phyloP scores from a whole-genome alignment of 2,329 filamentous ascomycete species.

The Phyllachora maydis region DNA sequence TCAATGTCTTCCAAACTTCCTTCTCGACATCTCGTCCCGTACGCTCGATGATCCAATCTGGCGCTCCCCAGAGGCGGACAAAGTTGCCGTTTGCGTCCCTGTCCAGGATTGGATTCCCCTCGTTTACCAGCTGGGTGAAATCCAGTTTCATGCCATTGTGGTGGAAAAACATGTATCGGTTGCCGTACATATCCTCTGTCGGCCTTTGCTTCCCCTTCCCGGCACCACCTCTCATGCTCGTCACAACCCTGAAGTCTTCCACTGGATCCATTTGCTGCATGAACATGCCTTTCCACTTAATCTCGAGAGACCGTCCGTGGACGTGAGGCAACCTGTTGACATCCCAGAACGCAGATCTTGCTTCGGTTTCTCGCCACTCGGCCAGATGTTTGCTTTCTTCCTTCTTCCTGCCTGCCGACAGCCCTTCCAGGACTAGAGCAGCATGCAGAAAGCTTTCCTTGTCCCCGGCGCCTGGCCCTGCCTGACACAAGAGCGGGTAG shows the following conservation, averaged over 20 bases:
- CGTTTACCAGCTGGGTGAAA: neutral
- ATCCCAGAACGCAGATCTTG: constrained; percentile 5
- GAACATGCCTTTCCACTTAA: constrained; percentile 4
- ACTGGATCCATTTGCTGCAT: constrained; percentile 5
- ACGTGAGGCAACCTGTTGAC: constrained; percentile 4
- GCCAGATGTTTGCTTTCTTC: constrained; percentile 8
- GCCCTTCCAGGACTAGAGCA: constrained; percentile 15
- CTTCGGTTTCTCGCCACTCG: constrained; percentile 1
- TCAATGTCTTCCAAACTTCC: neutral
- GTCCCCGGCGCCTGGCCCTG: constrained; percentile 24
- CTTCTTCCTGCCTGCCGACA: too few species aligned
- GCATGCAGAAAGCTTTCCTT: constrained; percentile 27
- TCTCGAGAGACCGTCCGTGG: constrained; percentile 2
- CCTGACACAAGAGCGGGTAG: constrained; percentile 22
- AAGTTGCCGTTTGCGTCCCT: neutral
- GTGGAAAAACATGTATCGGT: neutral
- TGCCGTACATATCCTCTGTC: too few species aligned
- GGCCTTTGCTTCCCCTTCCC: neutral
- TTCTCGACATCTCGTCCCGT: neutral
- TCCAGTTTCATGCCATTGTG: neutral
- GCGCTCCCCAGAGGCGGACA: neutral
- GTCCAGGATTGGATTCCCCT: neutral
- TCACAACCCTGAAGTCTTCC: constrained; percentile 5
- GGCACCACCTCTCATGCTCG: too few species aligned
- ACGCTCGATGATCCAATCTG: neutral